Base-by-base conservation (phyloP, 345 rosid species). In the Rhizophora apiculata region DNA sequence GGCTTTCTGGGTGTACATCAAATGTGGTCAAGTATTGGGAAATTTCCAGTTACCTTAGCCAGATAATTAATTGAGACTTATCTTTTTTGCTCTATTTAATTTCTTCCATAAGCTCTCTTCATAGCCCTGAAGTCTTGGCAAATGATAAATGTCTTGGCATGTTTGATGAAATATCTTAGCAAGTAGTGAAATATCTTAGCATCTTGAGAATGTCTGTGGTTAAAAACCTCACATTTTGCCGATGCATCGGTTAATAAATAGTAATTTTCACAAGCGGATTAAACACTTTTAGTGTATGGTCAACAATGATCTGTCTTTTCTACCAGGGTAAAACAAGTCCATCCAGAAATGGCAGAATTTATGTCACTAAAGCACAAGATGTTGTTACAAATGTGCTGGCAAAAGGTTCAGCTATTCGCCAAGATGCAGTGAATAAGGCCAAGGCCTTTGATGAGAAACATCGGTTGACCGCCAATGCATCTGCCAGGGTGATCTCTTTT, bases 391-490 rank as follows among this genome's bases (percentile, higher is more conserved):
- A 63, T 63, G 79, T 95, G 78, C 80, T 95, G 69, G 97, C 96
- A 0, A 92, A 87, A 87, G 96, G 97, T 60, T 89, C 94, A 20
- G 94, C 96, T 64, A 80, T 95, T 24, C 66, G 92, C 72, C 96
- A 90, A 82, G 99, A 95, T 75, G 97, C 99, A 2, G 66, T 95
- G 76, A 95, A 90, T 70, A 95, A 88, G 85, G 97, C 97, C 57
- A 95, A 85, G 68, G 96, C 96, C 61, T 95, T 95, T 68, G 96
- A 95, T 57, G 96, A 95, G 73, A 87, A 88, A 74, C 99, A 95
- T 74, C 89, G 60, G 34, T 71, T 95, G 72, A 87, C 81, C 72
- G 97, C 97, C 60, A 90, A 72, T 72, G 99, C 99, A 77, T 92
- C 99, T 6, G 93, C 97, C 69, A 92, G 86, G 82, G 97, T 90